Evolutionary conservation across 2,329 filamentous ascomycete genomes (phyloP).

Genomic region (Ceratocystis huliohia): DNA sequence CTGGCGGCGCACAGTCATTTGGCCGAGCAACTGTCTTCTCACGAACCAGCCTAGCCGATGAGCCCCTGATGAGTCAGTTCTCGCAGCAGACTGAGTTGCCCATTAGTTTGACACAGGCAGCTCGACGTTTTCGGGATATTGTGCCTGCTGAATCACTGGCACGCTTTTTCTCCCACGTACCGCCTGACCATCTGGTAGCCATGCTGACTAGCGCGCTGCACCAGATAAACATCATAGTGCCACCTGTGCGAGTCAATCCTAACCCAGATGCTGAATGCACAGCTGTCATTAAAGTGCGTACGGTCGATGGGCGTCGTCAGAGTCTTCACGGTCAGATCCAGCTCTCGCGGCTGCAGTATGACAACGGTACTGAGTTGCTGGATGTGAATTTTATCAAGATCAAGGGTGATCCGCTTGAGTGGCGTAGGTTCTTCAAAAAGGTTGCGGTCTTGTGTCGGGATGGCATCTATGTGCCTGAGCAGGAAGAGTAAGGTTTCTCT

Average conservation of each 20-base stretch:
- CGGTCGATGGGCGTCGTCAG: slow-evolving; percentile 59
- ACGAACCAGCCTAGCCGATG: slow-evolving; percentile 60
- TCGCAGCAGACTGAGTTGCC: slow-evolving; percentile 65
- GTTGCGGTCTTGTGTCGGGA: slow-evolving; percentile 80
- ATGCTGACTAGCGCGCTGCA: slow-evolving; percentile 72
- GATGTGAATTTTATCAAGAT: slow-evolving; percentile 88
- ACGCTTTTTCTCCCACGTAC: slow-evolving; percentile 78
- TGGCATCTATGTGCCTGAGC: slow-evolving; percentile 50
- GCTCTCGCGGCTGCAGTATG: slow-evolving; percentile 52
- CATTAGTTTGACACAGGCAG: slow-evolving; percentile 75
- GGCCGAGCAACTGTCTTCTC: slow-evolving; percentile 28
- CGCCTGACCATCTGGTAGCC: slow-evolving; percentile 61
- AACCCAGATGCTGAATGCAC: slow-evolving; percentile 26
- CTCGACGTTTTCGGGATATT: slow-evolving; percentile 79
- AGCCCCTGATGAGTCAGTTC: slow-evolving; percentile 81
- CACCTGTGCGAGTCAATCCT: slow-evolving; percentile 35
- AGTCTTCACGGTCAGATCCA: slow-evolving; percentile 62
- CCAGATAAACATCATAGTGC: slow-evolving; percentile 67
- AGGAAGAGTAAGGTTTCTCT: slow-evolving; percentile 21
- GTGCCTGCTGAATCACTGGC: slow-evolving; percentile 77
- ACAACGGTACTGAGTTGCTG: slow-evolving; percentile 47
- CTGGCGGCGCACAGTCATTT: neutral
- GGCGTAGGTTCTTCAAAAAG: slow-evolving; percentile 94
- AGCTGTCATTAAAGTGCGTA: slow-evolving; percentile 58
- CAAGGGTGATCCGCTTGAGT: slow-evolving; percentile 92